Evolutionary conservation across 345 rosid species (phyloP).

Genomic region (Iberis pinnata): DNA sequence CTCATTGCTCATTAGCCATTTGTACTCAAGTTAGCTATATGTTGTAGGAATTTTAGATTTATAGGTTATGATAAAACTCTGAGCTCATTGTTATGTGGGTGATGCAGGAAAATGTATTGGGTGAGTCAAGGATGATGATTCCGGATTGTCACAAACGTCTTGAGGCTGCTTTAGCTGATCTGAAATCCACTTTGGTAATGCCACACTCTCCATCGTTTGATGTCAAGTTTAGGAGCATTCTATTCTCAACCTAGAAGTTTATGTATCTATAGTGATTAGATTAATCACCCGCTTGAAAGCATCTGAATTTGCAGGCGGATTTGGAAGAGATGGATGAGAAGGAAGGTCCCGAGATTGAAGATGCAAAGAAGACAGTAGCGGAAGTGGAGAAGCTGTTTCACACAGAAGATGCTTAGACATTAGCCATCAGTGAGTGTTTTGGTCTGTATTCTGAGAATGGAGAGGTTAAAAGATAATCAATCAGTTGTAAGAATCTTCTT

Average conservation of each 20-base stretch:
- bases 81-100: background rate
- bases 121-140: slow-evolving; percentile 97
- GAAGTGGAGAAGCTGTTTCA: slow-evolving; percentile 56
- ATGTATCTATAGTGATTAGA: background rate
- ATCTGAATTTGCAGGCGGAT: slow-evolving; percentile 40
- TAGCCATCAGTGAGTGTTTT: background rate
- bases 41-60: too few species aligned
- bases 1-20: background rate
- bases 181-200: slow-evolving; percentile 69
- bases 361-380: slow-evolving; percentile 52
- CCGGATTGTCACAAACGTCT: slow-evolving; percentile 87
- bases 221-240: background rate
- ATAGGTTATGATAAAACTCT: background rate
- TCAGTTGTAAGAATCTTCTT: background rate
- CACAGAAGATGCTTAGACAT: slow-evolving; percentile 45
- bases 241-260: background rate
- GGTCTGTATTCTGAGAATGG: slow-evolving; percentile 13
- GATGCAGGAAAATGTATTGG: slow-evolving; percentile 84
- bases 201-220: background rate
- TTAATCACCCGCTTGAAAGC: too few species aligned
- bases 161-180: slow-evolving; percentile 67
- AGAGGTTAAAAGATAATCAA: background rate
- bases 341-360: slow-evolving; percentile 55
- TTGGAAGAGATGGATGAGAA: slow-evolving; percentile 52
- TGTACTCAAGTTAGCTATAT: background rate